phyloP scores from a whole-genome alignment of 1,139 yeast genomes.

The Suhomyces chickasaworum region DNA sequence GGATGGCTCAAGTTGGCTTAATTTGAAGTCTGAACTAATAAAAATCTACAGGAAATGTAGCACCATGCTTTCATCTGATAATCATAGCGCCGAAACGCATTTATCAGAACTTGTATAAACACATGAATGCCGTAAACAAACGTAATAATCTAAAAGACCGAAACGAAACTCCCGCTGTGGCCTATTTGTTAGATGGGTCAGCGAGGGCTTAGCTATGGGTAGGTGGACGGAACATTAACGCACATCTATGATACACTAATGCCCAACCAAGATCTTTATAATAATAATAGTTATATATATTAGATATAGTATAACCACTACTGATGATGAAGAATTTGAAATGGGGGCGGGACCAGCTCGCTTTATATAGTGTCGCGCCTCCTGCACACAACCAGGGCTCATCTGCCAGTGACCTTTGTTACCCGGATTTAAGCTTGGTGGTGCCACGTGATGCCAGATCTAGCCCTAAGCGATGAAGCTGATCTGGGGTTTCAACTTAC shows the following conservation, averaged over 20 bases:
- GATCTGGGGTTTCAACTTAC: conserved; percentile 5
- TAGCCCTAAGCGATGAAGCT: conserved; percentile 7
- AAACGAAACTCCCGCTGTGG: conserved; percentile 28
- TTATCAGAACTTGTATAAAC: conserved; percentile 22
- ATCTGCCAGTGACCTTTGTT: background rate
- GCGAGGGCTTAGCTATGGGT: conserved; percentile 26
- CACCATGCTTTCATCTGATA: conserved; percentile 32
- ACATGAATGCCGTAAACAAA: conserved; percentile 28
- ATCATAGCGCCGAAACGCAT: conserved; percentile 16
- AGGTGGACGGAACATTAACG: conserved; percentile 15
- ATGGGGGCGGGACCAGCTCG: conserved; percentile 18
- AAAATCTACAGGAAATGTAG: conserved; percentile 21
- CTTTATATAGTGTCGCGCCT: conserved; percentile 16
- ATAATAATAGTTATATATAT: conserved; percentile 25
- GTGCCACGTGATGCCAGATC: conserved; percentile 8
- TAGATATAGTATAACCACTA: conserved; percentile 27
- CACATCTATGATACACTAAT: conserved; percentile 20
- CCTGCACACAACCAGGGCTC: conserved; percentile 11
- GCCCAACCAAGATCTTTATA: conserved; percentile 21
- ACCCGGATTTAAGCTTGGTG: conserved; percentile 20
- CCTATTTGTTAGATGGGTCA: conserved; percentile 26
- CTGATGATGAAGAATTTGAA: conserved; percentile 20
- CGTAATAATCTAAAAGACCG: conserved; percentile 35
- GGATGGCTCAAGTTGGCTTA: background rate
- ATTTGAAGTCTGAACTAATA: too few species aligned